Percentiles rank a stretch among this genome's conserved stretches.
Conservation (phyloP, 2,329 filamentous ascomycete species). For the Fusarium mundagurra region DNA sequence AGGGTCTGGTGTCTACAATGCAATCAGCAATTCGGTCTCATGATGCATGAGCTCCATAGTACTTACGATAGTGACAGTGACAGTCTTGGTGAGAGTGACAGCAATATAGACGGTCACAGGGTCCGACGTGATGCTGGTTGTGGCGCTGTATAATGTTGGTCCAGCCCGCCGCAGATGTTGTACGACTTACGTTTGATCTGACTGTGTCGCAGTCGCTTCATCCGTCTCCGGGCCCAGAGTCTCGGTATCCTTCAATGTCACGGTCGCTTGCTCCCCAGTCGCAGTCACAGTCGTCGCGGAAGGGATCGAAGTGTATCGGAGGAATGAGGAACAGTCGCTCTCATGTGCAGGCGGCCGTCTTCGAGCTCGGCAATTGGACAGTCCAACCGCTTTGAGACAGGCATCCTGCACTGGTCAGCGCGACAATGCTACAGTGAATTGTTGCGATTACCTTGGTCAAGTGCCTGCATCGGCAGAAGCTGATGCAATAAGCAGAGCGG, state of each 20-base stretch:
- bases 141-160: background rate
- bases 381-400: background rate
- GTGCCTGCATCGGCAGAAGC: background rate
- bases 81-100: background rate
- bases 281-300: background rate
- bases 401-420: background rate
- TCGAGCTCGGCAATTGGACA: background rate
- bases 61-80: background rate
- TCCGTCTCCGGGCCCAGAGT: background rate
- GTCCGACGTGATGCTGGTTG: background rate
- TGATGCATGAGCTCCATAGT: rapidly evolving
- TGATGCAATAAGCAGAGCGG: background rate
- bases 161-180: rapidly evolving
- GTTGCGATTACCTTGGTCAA: background rate
- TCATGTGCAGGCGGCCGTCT: background rate
- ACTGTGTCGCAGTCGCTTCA: background rate
- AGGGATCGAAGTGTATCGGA: background rate
- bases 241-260: background rate
- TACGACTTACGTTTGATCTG: background rate
- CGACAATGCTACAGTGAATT: rapidly evolving
- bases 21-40: background rate
- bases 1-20: background rate
- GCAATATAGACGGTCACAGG: background rate
- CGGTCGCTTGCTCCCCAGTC: background rate
- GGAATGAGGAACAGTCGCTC: background rate